Base-by-base conservation (phyloP, 768 basidiomycete genomes). In the Dendrothele bispora region DNA sequence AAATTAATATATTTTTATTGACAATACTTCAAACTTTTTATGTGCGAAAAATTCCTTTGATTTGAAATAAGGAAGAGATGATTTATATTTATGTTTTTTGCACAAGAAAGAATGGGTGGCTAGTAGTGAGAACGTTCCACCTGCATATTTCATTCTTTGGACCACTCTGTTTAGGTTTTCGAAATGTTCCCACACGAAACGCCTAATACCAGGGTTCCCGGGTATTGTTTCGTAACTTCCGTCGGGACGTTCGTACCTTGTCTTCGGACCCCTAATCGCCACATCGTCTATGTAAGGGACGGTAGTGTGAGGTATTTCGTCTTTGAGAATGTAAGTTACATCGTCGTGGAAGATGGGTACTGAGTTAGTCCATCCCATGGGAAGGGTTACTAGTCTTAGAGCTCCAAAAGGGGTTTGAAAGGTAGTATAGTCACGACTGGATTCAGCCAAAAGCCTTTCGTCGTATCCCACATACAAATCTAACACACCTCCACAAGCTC, bases 351-450 rank as follows among this genome's bases (percentile, higher is more conserved):
- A 66, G 4, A 68, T 61, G 0, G 56, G 57, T 0, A 62, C 52
- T 0, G 56, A 60, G 26, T 73, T 72, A 0, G 71, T 69, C 51
- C 60, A 65, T 0, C 74, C 77, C 69, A 72, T 72, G 0, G 72
- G 71, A 0, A 76, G 49, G 0, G 59, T 56, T 1, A 59, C 60
- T 0, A 74, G 57, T 0, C 61, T 52, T 11, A 59, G 48, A 0
- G 61, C 49, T 17, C 66, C 46, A 48, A 44, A 28, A 15, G 29
- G 29, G 17, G 24, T 42, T 22, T 38, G 36, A 48, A 70, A 71
- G 0, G 61, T 67, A 2, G 68, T 71, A 10, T 64, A 52, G 27
- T 70, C 62, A 1, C 57, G 43, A 0, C 59, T 69, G 1, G 55
- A 49, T 2, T 46, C 51, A 4, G 60, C 50, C 1, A 72, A 52